Conservation (phyloP, 345 rosid genomes). For the Brassica incana region DNA sequence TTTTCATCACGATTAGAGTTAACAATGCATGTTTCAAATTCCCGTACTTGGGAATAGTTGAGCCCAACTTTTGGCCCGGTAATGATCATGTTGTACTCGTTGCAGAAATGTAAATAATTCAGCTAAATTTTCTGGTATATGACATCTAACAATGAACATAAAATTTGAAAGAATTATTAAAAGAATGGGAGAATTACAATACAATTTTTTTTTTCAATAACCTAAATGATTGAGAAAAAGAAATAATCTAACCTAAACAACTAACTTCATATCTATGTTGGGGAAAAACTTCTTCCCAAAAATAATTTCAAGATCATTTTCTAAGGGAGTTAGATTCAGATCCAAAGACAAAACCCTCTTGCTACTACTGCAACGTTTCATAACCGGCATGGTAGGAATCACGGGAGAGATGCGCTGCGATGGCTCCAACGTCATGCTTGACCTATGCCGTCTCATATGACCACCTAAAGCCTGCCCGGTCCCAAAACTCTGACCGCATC, state of each 20-base stretch:
- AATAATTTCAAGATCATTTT: constrained; percentile 61
- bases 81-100: not conserved
- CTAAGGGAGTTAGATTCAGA: constrained; percentile 73
- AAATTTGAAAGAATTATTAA: constrained; percentile 5
- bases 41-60: not conserved
- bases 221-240: not conserved
- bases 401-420: constrained; percentile 4
- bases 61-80: not conserved
- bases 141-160: constrained; percentile 1
- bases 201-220: constrained; percentile 2
- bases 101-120: not conserved
- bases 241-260: not conserved
- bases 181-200: constrained; percentile 25
- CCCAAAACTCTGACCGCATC: constrained; percentile 58
- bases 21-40: not conserved
- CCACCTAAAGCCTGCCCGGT: constrained; percentile 78
- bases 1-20: not conserved
- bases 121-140: not conserved
- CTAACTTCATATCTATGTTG: constrained; percentile 48
- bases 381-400: constrained; percentile 43
- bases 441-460: constrained; percentile 70
- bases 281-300: constrained; percentile 58
- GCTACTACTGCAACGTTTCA: constrained; percentile 51
- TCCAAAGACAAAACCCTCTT: constrained; percentile 58
- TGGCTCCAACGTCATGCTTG: constrained; percentile 21